Base-by-base conservation (phyloP, 2,329 filamentous ascomycete genomes). In the Plectosphaerella cucumerina region DNA sequence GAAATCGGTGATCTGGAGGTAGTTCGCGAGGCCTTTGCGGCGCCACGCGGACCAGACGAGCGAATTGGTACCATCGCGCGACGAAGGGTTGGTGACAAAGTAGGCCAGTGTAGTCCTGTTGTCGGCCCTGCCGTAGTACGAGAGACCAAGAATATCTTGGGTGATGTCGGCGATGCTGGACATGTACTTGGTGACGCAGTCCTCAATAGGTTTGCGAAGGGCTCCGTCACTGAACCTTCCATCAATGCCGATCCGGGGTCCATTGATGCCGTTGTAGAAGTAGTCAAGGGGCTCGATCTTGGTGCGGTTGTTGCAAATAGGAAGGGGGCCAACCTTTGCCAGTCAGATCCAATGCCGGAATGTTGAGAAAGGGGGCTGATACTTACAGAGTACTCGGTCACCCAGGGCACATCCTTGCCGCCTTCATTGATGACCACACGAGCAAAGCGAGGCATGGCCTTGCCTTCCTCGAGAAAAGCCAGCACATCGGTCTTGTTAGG, bases 401-500 rank as follows among this genome's bases (percentile, higher is more conserved):
- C 54, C 14, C 34, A 47, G 3, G 56, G 54, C 10, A 49, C 47
- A 8, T 51, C 34, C 18, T 50, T 48, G 18, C 49, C 52, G 22
- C 56, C 56, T 34, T 58, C 53, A 31, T 54, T 55, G 18, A 58
- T 48, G 33, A 56, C 51, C 3, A 58, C 50, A 22, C 54, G 46
- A 39, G 56, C 56, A 47, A 55, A 56, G 20, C 54, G 50, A 5
- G 5, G 47, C 26, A 22, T 49, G 41, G 8, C 48, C 2, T 47
- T 44, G n/a, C 50, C 47, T 2, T 49, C 48, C 15, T 53, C 53
- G 17, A 57, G 51, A 33, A 90, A 23, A 72, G 85, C 50, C 86
- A 90, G 60, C 86, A 87, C 59, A 78, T 87, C 44, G 89, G 87
- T 4, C 66, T 90, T 34, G 82, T 90, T 26, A 77, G 84, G 61